These are phyloP conservation scores for Solanum sparsipilum DNA, from an alignment of 257 asterid genomes.

Conservation along the genomic window DNA sequence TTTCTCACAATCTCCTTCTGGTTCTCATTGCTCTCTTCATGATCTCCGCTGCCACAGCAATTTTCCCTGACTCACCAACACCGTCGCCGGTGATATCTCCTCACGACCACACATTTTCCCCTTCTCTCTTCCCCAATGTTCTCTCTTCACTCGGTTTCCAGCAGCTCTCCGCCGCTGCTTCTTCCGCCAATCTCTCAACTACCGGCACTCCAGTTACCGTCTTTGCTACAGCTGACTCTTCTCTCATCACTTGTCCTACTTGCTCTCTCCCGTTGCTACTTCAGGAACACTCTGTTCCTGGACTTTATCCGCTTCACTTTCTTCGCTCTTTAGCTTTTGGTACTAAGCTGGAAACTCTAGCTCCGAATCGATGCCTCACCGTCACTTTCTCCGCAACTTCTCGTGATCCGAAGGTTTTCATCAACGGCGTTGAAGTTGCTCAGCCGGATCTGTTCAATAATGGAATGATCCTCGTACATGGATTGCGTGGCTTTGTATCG, in stretches of 20 bases:
- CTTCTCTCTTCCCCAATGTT: slow-evolving; percentile 49
- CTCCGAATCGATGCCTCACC: slow-evolving; percentile 63
- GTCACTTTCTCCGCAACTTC: slow-evolving; percentile 25
- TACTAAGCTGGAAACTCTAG: slow-evolving; percentile 65
- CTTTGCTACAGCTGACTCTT: slow-evolving; percentile 72
- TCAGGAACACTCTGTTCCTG: slow-evolving; percentile 75
- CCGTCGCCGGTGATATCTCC: slow-evolving; percentile 34
- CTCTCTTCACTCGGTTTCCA: slow-evolving; percentile 74
- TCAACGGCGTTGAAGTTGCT: slow-evolving; percentile 53
- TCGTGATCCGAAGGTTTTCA: slow-evolving; percentile 24
- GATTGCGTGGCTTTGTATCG: slow-evolving; percentile 49
- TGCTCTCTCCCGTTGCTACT: slow-evolving; percentile 60
- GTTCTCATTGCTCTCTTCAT: slow-evolving; percentile 26
- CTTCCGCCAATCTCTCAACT: slow-evolving; percentile 48
- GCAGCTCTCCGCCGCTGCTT: slow-evolving; percentile 56
- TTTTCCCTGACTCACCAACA: slow-evolving; percentile 20
- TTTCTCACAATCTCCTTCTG: slow-evolving; percentile 21
- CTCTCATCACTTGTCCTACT: slow-evolving; percentile 64
- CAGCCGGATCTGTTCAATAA: slow-evolving; percentile 60
- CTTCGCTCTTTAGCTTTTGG: slow-evolving; percentile 66
- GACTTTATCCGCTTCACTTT: slow-evolving; percentile 48
- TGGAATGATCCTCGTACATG: slow-evolving; percentile 54
- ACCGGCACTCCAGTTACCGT: slow-evolving; percentile 54
- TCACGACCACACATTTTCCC: slow-evolving; percentile 19
- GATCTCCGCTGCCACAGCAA: slow-evolving; percentile 10